phyloP scores from a whole-genome alignment of 2,329 filamentous ascomycete species.

The Colletotrichum limetticola region DNA sequence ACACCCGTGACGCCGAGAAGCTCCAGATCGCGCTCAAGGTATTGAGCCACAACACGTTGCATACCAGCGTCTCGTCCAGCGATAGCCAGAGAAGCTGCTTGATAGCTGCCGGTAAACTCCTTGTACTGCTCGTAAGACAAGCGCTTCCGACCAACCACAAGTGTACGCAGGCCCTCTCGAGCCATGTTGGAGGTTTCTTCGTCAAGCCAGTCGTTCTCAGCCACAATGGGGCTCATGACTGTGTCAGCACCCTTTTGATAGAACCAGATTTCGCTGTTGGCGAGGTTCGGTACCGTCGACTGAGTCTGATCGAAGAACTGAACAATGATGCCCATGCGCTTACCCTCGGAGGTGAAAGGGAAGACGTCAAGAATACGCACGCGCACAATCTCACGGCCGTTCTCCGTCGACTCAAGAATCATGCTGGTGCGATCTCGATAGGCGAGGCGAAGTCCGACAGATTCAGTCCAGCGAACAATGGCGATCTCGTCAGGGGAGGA shows the following conservation, averaged over 20 bases:
- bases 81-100: conserved; percentile 83
- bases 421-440: conserved; percentile 91
- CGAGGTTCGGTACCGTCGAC: conserved; percentile 57
- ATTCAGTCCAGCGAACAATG: conserved; percentile 95
- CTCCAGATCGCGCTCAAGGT: conserved; percentile 89
- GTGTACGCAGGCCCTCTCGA: conserved; percentile 89
- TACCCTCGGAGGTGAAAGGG: conserved; percentile 97
- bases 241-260: conserved; percentile 99
- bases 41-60: conserved; percentile 80
- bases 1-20: conserved; percentile 97
- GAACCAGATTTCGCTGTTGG: conserved; percentile 90
- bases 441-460: conserved; percentile 84
- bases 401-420: conserved; percentile 80
- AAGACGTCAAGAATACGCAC: conserved; percentile 94
- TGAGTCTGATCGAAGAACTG: conserved; percentile 76
- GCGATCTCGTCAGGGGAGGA: conserved; percentile 98
- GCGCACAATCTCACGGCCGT: conserved; percentile 79
- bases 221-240: conserved; percentile 96
- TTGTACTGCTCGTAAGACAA: conserved; percentile 82
- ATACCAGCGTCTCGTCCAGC: conserved; percentile 84
- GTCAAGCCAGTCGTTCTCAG: conserved; percentile 97
- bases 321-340: conserved; percentile 97
- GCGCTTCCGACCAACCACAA: conserved; percentile 93
- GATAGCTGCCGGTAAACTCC: conserved; percentile 80
- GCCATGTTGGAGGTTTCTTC: conserved; percentile 99